A percentile compares a stretch with the other conserved stretches of the same genome.
phyloP scores from a whole-genome alignment of 2,329 filamentous ascomycete species.

The Exophiala xenobiotica region DNA sequence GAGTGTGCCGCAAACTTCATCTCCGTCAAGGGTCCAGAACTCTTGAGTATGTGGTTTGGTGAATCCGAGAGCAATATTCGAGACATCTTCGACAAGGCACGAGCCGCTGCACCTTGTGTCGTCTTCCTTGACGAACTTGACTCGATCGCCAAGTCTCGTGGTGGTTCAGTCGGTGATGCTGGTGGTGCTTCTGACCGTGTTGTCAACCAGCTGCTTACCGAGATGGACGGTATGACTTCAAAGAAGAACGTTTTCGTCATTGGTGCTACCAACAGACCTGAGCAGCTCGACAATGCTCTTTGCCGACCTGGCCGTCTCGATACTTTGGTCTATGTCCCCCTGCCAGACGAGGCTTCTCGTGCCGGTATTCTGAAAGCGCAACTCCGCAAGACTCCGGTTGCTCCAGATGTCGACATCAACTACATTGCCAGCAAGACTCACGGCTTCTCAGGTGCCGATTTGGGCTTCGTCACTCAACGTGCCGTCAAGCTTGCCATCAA shows the following conservation, averaged over 20 bases:
- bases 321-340: conserved; percentile 95
- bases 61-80: conserved; percentile 99
- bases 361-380: conserved; percentile 89
- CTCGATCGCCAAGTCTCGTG: conserved; percentile 98
- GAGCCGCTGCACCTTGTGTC: conserved; percentile 94
- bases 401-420: conserved; percentile 78
- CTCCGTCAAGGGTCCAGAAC: conserved; percentile 96
- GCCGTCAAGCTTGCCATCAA: conserved; percentile 99
- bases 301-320: conserved; percentile 98
- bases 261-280: conserved; percentile 95
- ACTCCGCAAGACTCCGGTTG: conserved; percentile 95
- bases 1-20: conserved; percentile 99
- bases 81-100: conserved; percentile 99
- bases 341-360: conserved; percentile 88
- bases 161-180: conserved; percentile 91
- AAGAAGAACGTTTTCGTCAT: conserved; percentile 99
- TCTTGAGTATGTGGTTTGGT: conserved; percentile 99
- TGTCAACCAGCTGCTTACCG: conserved; percentile 97
- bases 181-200: conserved; percentile 98
- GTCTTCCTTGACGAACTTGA: conserved; percentile 99
- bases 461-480: conserved; percentile 97
- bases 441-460: conserved; percentile 98
- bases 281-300: conserved; percentile 96
- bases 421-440: conserved; percentile 97
- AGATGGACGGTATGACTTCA: conserved; percentile 99